phyloP scores from a whole-genome alignment of 2,329 filamentous ascomycete genomes.

The Neopestalotiopsis rosae region DNA sequence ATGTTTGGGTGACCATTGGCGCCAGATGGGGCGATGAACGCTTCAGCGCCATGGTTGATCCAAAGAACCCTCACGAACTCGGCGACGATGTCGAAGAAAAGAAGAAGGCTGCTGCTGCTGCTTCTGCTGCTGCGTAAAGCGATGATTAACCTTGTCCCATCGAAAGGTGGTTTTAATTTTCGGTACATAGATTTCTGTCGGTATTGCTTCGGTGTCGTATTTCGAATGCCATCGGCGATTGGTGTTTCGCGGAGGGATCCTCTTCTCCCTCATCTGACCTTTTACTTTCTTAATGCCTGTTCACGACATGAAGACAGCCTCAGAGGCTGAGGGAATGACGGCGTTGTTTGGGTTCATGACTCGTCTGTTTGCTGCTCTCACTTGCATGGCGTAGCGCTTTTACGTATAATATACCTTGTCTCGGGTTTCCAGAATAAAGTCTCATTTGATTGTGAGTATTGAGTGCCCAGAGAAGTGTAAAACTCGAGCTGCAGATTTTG shows the following conservation, averaged over 20 bases:
- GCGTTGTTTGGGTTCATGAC: slow-evolving; percentile 11
- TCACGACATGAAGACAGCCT: not conserved
- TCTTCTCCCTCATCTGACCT: not conserved
- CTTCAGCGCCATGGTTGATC: slow-evolving; percentile 60
- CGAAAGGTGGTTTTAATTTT: not conserved
- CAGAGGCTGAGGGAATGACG: not conserved
- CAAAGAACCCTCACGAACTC: slow-evolving; percentile 56
- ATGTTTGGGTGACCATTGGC: slow-evolving; percentile 74
- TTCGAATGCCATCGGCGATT: not conserved
- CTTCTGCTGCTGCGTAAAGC: slow-evolving; percentile 18
- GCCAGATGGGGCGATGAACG: slow-evolving; percentile 64
- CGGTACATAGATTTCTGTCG: not conserved
- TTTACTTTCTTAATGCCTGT: slow-evolving; percentile 13
- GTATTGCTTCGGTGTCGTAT: not conserved
- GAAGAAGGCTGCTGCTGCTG: slow-evolving; percentile 28
- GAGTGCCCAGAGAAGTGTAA: not conserved
- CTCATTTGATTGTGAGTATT: not conserved
- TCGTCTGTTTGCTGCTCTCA: slow-evolving; percentile 6
- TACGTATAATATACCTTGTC: slow-evolving; percentile 6
- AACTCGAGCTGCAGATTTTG: too few species aligned
- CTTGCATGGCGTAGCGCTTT: slow-evolving; percentile 15
- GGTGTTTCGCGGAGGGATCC: not conserved
- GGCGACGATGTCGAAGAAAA: slow-evolving; percentile 57
- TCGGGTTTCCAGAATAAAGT: not conserved
- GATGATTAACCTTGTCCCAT: not conserved